Conservation (phyloP, 1,139 yeast species). For the Tardiomyces blankii region DNA sequence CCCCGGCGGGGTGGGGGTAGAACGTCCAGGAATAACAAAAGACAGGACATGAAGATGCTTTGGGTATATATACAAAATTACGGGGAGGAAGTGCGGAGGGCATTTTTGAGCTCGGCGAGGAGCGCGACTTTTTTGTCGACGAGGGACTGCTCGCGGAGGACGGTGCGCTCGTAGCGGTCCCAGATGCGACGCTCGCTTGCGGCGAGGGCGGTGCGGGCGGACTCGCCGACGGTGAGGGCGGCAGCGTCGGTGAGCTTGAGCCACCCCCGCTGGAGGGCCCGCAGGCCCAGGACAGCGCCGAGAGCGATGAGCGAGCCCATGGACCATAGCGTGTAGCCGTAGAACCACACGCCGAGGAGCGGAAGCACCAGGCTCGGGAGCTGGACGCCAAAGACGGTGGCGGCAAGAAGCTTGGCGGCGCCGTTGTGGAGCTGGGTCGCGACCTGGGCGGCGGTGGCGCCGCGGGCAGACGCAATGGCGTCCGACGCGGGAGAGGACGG, state of each 20-base stretch:
- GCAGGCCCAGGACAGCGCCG: slow-evolving; percentile 27
- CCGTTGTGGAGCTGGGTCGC: slow-evolving; percentile 16
- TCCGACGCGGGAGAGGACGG: neutral
- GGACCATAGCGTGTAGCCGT: slow-evolving; percentile 22
- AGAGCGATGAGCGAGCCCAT: slow-evolving; percentile 29
- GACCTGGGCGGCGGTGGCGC: slow-evolving; percentile 2
- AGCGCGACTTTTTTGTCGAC: slow-evolving; percentile 12
- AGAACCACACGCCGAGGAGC: slow-evolving; percentile 21
- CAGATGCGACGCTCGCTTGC: slow-evolving; percentile 18
- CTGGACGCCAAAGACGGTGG: slow-evolving; percentile 24
- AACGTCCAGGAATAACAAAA: neutral
- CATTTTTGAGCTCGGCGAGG: slow-evolving; percentile 10
- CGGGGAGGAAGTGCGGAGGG: neutral
- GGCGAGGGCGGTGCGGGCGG: slow-evolving; percentile 16
- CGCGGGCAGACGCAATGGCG: neutral
- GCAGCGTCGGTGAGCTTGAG: slow-evolving; percentile 17
- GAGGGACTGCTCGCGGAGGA: slow-evolving; percentile 16
- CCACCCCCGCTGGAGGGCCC: slow-evolving; percentile 27
- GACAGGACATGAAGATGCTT: neutral
- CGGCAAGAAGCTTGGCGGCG: slow-evolving; percentile 19
- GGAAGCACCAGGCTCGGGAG: slow-evolving; percentile 25
- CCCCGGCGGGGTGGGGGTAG: too few relatives aligned
- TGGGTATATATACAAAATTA: neutral
- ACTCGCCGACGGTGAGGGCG: slow-evolving; percentile 15
- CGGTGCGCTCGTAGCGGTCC: slow-evolving; percentile 24